phyloP scores from a whole-genome alignment of 305 asterid genomes.

The Ilex paraguariensis region DNA sequence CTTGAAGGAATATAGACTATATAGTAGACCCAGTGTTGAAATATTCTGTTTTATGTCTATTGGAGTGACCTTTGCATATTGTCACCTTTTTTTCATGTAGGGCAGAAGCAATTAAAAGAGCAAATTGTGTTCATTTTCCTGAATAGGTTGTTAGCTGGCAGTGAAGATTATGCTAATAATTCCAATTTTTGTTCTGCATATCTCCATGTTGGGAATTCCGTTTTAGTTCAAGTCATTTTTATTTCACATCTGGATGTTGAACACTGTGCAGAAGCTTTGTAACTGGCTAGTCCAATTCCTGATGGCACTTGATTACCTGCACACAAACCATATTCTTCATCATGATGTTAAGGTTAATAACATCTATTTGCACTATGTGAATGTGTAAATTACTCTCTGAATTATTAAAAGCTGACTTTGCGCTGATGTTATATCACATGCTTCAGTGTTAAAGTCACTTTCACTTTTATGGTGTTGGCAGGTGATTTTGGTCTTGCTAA shows the following conservation, averaged over 20 bases:
- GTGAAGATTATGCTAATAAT: background rate
- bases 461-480: conserved; percentile 25
- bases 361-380: conserved; percentile 7
- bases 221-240: conserved; percentile 7
- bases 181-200: background rate
- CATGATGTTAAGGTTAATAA: conserved; percentile 92
- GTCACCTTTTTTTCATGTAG: too few relatives aligned
- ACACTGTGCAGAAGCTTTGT: conserved; percentile 76
- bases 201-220: conserved; percentile 4
- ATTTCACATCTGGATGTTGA: conserved; percentile 20
- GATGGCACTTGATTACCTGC: conserved; percentile 96
- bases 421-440: conserved; percentile 21
- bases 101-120: too few relatives aligned
- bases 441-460: conserved; percentile 57
- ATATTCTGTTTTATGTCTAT: too few relatives aligned
- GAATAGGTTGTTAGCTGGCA: conserved; percentile 62
- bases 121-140: too few relatives aligned
- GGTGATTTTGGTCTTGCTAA: conserved; percentile 99
- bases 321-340: conserved; percentile 79
- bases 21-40: too few relatives aligned
- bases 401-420: conserved; percentile 7
- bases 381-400: background rate
- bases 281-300: conserved; percentile 93
- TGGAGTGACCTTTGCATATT: too few relatives aligned
- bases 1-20: too few relatives aligned